A percentile compares a stretch with the other conserved stretches of the same genome.
phyloP scores from a whole-genome alignment of 768 basidiomycete species.

The Lanmaoa pseudosensibilis region DNA sequence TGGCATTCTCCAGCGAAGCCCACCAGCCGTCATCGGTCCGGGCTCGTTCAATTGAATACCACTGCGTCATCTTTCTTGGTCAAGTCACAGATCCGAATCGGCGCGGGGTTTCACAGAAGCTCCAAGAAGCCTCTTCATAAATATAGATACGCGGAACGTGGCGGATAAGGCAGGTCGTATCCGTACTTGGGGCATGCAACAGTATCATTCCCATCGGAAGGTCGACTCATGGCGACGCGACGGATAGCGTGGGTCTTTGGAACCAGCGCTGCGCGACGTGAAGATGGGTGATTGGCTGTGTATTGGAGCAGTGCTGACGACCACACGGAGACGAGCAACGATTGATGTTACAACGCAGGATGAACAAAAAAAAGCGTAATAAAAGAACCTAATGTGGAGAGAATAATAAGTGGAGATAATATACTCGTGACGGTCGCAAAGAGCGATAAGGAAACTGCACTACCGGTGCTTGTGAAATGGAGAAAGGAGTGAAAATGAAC shows the following conservation, averaged over 20 bases:
- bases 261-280: background rate
- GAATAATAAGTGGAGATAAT: conserved; percentile 17
- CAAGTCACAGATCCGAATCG: background rate
- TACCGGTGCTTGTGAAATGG: background rate
- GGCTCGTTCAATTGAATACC: too few relatives aligned
- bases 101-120: background rate
- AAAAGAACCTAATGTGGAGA: conserved; percentile 17
- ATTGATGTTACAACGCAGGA: conserved; percentile 6
- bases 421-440: conserved; percentile 7
- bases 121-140: background rate
- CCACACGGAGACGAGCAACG: background rate
- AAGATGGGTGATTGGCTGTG: background rate
- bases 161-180: background rate
- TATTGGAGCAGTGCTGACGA: background rate
- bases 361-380: background rate
- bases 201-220: background rate
- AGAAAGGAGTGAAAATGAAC: background rate
- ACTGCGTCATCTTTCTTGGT: background rate
- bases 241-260: too few relatives aligned
- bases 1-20: too few relatives aligned
- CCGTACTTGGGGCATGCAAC: background rate
- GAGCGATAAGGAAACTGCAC: background rate
- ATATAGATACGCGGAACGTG: background rate
- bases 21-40: too few relatives aligned
- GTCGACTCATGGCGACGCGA: background rate